Evolutionary conservation across 2,329 filamentous ascomycete species (phyloP), one percentile per base, ranked within the genome.

Genomic region (Claviceps pazoutovae): DNA sequence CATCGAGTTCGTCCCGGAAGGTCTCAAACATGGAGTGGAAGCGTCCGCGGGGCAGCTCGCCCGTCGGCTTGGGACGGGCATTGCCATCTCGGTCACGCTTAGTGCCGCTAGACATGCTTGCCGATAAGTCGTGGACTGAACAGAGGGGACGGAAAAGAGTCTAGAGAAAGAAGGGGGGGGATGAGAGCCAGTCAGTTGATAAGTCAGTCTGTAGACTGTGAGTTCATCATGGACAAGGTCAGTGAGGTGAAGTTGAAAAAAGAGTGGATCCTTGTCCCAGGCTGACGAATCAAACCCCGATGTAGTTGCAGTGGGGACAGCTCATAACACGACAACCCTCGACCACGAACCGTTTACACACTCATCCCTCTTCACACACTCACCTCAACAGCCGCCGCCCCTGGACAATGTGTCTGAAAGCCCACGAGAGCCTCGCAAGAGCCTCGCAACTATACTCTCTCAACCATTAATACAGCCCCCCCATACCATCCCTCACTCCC

Each of bases 1-100:
- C 82, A 63, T 98, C 93, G 30, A 98, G 75, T 68, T 96, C 90
- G 61, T 84, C 76, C 49, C 90, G 84, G 66, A 97, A 95, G 7
- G 67, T 71, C 66, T 88, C 84, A 65, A 98, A 98, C 77, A 97
- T 89, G 57, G 82, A 68, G 55, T 81, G 80, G 63, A 80, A 83
- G 49, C 67, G 61, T 48, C 68, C 65, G 36, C 65, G 64, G 5
- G 71, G 67, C 19, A 60, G 62, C 45, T 68, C 65, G 17, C 61
- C 57, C 48, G 55, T 56, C 50, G 59, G 59, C 64, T 73, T 75
- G 56, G 68, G 62, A 46, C 68, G 64, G 42, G 61, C 59, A 54
- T 74, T 75, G 53, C 77, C 78, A 51, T 75, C 71, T 55, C 72
- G 68, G 58, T 77, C 71, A 58, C 78, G 71, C 65, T 82, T 82